phyloP scores from a whole-genome alignment of 176 grass and related monocot genomes.

The Guadua angustifolia region DNA sequence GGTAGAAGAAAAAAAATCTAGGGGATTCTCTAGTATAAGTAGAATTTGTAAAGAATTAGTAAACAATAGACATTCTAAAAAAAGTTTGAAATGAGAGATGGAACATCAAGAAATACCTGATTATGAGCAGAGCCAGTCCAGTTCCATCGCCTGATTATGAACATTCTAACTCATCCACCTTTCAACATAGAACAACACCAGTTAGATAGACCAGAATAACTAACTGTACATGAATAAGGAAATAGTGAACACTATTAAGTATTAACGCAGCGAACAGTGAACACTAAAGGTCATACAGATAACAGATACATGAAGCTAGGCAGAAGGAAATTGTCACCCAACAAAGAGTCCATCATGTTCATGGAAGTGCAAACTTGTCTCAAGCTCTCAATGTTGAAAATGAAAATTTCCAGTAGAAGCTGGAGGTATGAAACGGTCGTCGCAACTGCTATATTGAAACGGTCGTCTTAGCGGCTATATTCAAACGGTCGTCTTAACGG shows the following conservation, averaged over 20 bases:
- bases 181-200: constrained; percentile 31
- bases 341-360: background rate
- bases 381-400: background rate
- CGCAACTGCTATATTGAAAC: too few relatives aligned
- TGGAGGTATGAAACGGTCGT: too few relatives aligned
- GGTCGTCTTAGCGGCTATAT: too few relatives aligned
- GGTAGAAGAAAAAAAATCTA: background rate
- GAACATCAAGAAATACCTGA: constrained; percentile 53
- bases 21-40: background rate
- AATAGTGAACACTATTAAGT: constrained; percentile 1
- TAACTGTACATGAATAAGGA: constrained; percentile 31
- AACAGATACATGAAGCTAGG: background rate
- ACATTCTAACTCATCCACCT: constrained; percentile 93
- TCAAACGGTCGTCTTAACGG: too few relatives aligned
- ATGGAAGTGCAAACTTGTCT: background rate
- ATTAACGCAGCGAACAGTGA: background rate
- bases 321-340: background rate
- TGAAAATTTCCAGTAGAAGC: background rate
- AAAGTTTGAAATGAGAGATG: background rate
- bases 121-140: constrained; percentile 76
- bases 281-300: background rate
- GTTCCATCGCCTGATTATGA: constrained; percentile 71
- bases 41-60: background rate
- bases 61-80: background rate
- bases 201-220: constrained; percentile 23